Conservation (phyloP, 345 rosid genomes). For the Sonneratia caseolaris region DNA sequence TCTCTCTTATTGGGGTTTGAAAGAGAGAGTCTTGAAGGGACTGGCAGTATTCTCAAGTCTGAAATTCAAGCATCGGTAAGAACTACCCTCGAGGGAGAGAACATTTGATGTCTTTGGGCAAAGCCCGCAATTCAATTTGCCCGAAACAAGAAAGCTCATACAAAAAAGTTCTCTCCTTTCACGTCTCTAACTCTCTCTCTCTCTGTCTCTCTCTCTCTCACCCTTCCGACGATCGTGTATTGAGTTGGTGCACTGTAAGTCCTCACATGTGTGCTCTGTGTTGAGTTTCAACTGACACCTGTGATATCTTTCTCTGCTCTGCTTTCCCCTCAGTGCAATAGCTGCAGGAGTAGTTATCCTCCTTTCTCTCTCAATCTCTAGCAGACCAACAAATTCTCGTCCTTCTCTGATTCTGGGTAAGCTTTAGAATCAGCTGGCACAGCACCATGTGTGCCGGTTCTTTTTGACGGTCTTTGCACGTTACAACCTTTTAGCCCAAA, state of each 20-base stretch:
- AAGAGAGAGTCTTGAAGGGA: not conserved
- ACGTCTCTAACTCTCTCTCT: slow-evolving; percentile 2
- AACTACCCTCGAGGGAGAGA: not conserved
- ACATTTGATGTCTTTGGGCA: slow-evolving; percentile 3
- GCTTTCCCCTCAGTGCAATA: not conserved
- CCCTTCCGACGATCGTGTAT: not conserved
- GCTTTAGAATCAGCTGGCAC: not conserved
- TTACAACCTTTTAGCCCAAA: not conserved
- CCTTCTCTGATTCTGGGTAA: not conserved
- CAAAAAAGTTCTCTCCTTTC: slow-evolving; percentile 6
- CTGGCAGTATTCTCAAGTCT: not conserved
- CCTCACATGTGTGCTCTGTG: not conserved
- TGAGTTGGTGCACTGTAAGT: slow-evolving; percentile 1
- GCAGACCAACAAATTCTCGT: not conserved
- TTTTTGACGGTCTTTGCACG: not conserved
- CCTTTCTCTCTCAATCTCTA: not conserved
- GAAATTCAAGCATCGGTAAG: not conserved
- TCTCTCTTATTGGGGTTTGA: not conserved
- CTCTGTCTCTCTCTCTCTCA: not conserved
- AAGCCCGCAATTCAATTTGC: slow-evolving; percentile 1
- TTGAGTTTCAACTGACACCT: slow-evolving; percentile 5
- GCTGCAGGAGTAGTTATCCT: not conserved
- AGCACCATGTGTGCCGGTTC: not conserved
- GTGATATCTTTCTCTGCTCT: not conserved
- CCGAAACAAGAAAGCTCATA: not conserved